These are phyloP conservation scores for Diplodia corticola DNA, from an alignment of 2,329 filamentous ascomycete genomes.

Conservation along the genomic window DNA sequence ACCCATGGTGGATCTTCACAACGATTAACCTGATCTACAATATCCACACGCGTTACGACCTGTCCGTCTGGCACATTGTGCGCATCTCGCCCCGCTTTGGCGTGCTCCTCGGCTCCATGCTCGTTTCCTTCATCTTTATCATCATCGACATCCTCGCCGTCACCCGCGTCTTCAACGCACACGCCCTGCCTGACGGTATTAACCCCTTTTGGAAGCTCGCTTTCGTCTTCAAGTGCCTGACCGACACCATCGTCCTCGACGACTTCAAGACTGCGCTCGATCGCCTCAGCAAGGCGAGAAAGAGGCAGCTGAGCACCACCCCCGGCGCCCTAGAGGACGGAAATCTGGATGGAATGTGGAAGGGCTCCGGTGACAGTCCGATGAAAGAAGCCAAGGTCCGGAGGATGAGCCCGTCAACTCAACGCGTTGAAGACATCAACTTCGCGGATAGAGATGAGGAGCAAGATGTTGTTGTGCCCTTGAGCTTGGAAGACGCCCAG, in stretches of 20 bases:
- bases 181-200: slow-evolving; percentile 52
- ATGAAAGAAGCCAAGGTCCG: not conserved
- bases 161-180: slow-evolving; percentile 47
- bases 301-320: slow-evolving; percentile 1
- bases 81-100: slow-evolving; percentile 64
- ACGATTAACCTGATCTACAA: slow-evolving; percentile 61
- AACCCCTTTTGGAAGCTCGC: slow-evolving; percentile 67
- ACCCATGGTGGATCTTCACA: slow-evolving; percentile 70
- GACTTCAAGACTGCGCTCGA: slow-evolving; percentile 65
- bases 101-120: slow-evolving; percentile 62
- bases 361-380: not conserved
- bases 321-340: not conserved
- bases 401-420: not conserved
- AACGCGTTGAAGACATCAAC: not conserved
- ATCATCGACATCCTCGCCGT: slow-evolving; percentile 63
- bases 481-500: slow-evolving; percentile 4
- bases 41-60: slow-evolving; percentile 63
- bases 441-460: slow-evolving; percentile 6
- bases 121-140: slow-evolving; percentile 61
- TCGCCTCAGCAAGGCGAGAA: slow-evolving; percentile 32
- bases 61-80: slow-evolving; percentile 59
- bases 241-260: slow-evolving; percentile 66
- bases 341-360: not conserved
- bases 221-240: slow-evolving; percentile 67
- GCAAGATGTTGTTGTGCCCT: slow-evolving; percentile 6